These are phyloP conservation scores for Populus trichocarpa DNA, from an alignment of 441 rosid genomes.

Conservation along the genomic window DNA sequence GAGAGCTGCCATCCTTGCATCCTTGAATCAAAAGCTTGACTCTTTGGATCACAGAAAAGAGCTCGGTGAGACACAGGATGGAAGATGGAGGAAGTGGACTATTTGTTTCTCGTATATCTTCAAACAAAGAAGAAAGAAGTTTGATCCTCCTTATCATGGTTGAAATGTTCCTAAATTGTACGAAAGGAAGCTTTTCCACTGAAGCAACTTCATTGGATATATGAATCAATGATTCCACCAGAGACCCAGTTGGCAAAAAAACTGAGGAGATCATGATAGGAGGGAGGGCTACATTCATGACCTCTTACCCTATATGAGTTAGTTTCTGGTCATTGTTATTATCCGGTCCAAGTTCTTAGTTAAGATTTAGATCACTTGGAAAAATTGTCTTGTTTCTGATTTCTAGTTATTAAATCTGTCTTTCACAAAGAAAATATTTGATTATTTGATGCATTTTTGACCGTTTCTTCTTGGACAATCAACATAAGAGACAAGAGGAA, in stretches of 20 bases:
- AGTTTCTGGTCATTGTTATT: slow-evolving; percentile 20
- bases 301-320: background rate
- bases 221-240: slow-evolving; percentile 46
- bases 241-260: slow-evolving; percentile 42
- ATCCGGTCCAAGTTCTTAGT: slow-evolving; percentile 8
- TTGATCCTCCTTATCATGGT: slow-evolving; percentile 53
- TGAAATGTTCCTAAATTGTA: slow-evolving; percentile 46
- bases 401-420: background rate
- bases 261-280: slow-evolving; percentile 37
- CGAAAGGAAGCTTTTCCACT: slow-evolving; percentile 43
- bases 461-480: slow-evolving; percentile 35
- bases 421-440: slow-evolving; percentile 15
- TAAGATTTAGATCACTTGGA: slow-evolving; percentile 1
- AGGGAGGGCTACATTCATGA: slow-evolving; percentile 30
- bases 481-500: slow-evolving; percentile 23
- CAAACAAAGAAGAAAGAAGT: slow-evolving; percentile 51
- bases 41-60: slow-evolving; percentile 46
- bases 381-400: slow-evolving; percentile 9
- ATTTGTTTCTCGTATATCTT: slow-evolving; percentile 44
- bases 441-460: slow-evolving; percentile 31
- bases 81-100: slow-evolving; percentile 55
- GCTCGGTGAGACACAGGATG: slow-evolving; percentile 54
- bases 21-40: slow-evolving; percentile 41
- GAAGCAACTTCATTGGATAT: slow-evolving; percentile 48
- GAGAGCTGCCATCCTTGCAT: slow-evolving; percentile 46